Evolutionary conservation across 2,329 filamentous ascomycete genomes (phyloP).

Genomic region (Paramyrothecium roridum): DNA sequence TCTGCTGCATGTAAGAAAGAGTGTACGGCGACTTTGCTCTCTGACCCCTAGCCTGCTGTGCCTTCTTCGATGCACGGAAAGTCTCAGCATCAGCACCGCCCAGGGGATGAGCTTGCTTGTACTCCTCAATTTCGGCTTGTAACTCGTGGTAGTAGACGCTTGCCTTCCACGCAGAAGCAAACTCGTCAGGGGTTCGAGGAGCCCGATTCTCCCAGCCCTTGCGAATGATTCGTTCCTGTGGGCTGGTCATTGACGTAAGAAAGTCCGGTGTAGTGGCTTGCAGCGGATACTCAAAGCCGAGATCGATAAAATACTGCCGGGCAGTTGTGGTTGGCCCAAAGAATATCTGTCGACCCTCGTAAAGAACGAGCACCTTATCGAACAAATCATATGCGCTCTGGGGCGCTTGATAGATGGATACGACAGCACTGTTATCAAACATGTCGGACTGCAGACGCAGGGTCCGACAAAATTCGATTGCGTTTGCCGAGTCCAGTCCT

Average conservation of each 20-base stretch:
- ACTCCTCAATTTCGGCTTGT: constrained; percentile 24
- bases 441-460: constrained; percentile 11
- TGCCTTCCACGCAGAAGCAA: constrained; percentile 27
- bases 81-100: constrained; percentile 7
- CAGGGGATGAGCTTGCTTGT: constrained; percentile 17
- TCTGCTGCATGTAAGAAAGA: constrained; percentile 42
- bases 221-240: constrained; percentile 24
- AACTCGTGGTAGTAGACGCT: constrained; percentile 9
- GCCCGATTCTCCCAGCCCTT: constrained; percentile 23
- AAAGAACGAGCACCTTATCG: constrained; percentile 64
- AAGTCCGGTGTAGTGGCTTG: constrained; percentile 63
- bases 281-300: constrained; percentile 58
- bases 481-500: constrained; percentile 18
- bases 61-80: constrained; percentile 14
- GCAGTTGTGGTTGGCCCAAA: constrained; percentile 56
- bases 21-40: constrained; percentile 44
- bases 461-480: constrained; percentile 14
- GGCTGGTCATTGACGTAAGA: constrained; percentile 49
- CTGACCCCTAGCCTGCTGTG: constrained; percentile 22
- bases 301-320: constrained; percentile 55
- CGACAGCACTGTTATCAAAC: constrained; percentile 9
- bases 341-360: constrained; percentile 64
- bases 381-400: constrained; percentile 57
- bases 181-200: constrained; percentile 29
- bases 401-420: constrained; percentile 56